phyloP scores from a whole-genome alignment of 257 asterid species.

The Gardenia jasminoides region DNA sequence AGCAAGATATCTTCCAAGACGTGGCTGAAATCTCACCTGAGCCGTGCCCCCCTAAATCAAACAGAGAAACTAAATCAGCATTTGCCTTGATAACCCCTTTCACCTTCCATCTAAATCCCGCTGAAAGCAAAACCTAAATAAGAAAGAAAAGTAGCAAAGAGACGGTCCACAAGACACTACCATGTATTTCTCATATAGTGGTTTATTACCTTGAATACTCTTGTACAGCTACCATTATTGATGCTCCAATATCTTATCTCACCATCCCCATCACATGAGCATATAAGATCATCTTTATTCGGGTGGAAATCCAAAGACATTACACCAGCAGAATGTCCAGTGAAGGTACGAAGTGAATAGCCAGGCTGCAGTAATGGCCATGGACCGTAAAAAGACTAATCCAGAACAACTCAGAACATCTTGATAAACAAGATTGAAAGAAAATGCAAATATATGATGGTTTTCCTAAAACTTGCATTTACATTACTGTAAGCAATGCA shows the following conservation, averaged over 20 bases:
- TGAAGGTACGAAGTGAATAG: conserved; percentile 75
- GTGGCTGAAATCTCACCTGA: conserved; percentile 96
- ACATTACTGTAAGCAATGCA: background rate
- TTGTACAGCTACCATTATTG: conserved; percentile 59
- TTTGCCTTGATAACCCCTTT: conserved; percentile 3
- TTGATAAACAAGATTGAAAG: background rate
- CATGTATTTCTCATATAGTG: background rate
- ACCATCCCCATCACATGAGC: conserved; percentile 95
- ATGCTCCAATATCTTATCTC: conserved; percentile 95
- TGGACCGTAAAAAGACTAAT: background rate
- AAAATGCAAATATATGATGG: background rate
- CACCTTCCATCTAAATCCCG: background rate
- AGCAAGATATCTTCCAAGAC: conserved; percentile 83
- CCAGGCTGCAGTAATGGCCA: conserved; percentile 54
- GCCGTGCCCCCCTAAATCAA: conserved; percentile 72
- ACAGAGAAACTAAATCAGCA: conserved; percentile 15
- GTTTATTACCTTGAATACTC: conserved; percentile 69
- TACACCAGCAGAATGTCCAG: conserved; percentile 86
- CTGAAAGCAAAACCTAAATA: background rate
- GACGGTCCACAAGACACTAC: background rate
- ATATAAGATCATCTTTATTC: conserved; percentile 84
- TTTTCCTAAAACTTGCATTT: background rate
- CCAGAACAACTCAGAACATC: background rate
- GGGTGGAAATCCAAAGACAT: conserved; percentile 97
- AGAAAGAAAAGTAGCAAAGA: background rate